Percentiles rank a stretch among this genome's conserved stretches.
Conservation (phyloP, 2,329 filamentous ascomycete species). For the Erysiphe pulchra region DNA sequence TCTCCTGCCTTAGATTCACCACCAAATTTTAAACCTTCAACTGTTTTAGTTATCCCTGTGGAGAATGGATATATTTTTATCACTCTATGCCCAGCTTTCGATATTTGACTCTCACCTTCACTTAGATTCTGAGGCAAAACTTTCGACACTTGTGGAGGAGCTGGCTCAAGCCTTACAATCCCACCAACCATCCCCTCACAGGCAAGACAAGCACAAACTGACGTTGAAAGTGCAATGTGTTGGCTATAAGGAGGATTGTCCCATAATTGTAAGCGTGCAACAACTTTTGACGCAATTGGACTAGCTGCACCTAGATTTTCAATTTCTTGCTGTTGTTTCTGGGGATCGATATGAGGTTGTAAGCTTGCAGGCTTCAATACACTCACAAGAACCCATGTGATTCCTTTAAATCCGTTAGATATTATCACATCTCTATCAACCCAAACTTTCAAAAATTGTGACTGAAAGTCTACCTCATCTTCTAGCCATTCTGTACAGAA, state of each 20-base stretch:
- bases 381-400: slow-evolving; percentile 59
- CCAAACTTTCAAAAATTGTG: slow-evolving; percentile 49
- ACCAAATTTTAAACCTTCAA: slow-evolving; percentile 56
- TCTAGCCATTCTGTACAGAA: slow-evolving; percentile 54
- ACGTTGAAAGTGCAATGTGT: slow-evolving; percentile 52
- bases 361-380: slow-evolving; percentile 62
- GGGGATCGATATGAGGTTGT: slow-evolving; percentile 41
- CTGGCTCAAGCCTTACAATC: slow-evolving; percentile 66
- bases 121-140: slow-evolving; percentile 1
- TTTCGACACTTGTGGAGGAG: slow-evolving; percentile 21
- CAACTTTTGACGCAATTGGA: slow-evolving; percentile 35
- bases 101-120: slow-evolving; percentile 30
- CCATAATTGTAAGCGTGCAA: slow-evolving; percentile 58
- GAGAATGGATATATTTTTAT: slow-evolving; percentile 67
- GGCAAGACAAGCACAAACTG: slow-evolving; percentile 49
- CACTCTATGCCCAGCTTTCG: slow-evolving; percentile 22
- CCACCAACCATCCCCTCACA: slow-evolving; percentile 56
- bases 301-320: slow-evolving; percentile 32
- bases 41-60: slow-evolving; percentile 24
- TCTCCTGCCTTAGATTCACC: slow-evolving; percentile 64
- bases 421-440: slow-evolving; percentile 54
- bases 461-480: slow-evolving; percentile 25
- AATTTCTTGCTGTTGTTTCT: slow-evolving; percentile 40
- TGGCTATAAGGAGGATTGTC: slow-evolving; percentile 64
- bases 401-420: slow-evolving; percentile 45